Conservation (phyloP, 2,329 filamentous ascomycete species). For the Laburnicola sp. region DNA sequence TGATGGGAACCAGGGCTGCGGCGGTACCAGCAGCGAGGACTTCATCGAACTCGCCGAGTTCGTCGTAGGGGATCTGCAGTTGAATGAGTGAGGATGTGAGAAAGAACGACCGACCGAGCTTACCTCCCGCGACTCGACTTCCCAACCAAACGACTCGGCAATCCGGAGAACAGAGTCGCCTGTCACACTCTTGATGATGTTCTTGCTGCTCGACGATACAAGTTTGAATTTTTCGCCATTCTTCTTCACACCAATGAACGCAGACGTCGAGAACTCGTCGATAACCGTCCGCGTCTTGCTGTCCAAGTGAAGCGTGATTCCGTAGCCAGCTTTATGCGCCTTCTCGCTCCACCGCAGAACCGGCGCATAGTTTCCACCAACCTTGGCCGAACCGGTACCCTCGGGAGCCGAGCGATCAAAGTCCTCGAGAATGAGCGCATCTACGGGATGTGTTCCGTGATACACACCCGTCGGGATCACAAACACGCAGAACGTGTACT, state of each 20-base stretch:
- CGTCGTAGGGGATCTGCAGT: conserved; percentile 65
- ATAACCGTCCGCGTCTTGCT: conserved; percentile 80
- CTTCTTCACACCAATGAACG: conserved; percentile 79
- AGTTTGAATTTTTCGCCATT: conserved; percentile 67
- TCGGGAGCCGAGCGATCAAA: conserved; percentile 93
- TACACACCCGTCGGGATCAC: conserved; percentile 93
- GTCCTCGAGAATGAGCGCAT: conserved; percentile 83
- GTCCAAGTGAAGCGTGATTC: conserved; percentile 94
- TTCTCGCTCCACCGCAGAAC: conserved; percentile 85
- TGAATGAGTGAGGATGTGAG: neutral
- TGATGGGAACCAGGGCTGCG: conserved; percentile 86
- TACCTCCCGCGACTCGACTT: conserved; percentile 73
- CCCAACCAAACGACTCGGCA: conserved; percentile 78
- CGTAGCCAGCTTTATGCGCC: conserved; percentile 76
- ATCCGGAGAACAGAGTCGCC: conserved; percentile 77
- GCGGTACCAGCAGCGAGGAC: conserved; percentile 92
- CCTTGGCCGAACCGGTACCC: conserved; percentile 87
- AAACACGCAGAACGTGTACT: conserved; percentile 89
- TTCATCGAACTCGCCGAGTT: conserved; percentile 68
- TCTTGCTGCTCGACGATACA: conserved; percentile 83
- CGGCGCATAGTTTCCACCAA: conserved; percentile 94
- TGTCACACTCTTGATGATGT: conserved; percentile 85
- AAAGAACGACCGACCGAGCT: conserved; percentile 32
- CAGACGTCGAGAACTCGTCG: conserved; percentile 94
- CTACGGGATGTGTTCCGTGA: conserved; percentile 86